phyloP scores from a whole-genome alignment of 306 rosid genomes.

The Cajanus cajan region DNA sequence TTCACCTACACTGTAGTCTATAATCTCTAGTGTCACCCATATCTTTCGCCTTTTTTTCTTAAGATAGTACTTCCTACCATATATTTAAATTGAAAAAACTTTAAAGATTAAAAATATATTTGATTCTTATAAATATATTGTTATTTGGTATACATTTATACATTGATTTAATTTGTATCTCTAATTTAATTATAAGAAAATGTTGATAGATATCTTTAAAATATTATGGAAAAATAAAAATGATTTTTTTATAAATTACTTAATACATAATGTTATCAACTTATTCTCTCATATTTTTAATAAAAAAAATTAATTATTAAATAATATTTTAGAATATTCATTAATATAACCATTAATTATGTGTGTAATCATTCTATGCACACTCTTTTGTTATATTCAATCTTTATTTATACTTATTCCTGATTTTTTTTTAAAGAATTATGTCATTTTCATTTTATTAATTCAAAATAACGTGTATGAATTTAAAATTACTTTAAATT shows the following conservation, averaged over 20 bases:
- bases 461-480: too few relatives aligned
- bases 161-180: not conserved
- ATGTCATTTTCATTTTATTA: too few relatives aligned
- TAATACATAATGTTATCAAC: not conserved
- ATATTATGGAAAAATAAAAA: not conserved
- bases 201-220: not conserved
- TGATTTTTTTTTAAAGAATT: too few relatives aligned
- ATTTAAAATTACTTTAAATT: too few relatives aligned
- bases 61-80: constrained; percentile 31
- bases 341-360: not conserved
- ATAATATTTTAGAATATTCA: not conserved
- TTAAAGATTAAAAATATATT: too few relatives aligned
- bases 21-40: constrained; percentile 40
- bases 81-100: too few relatives aligned
- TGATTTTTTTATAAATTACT: too few relatives aligned
- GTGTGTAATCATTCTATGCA: too few relatives aligned
- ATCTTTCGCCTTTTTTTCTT: constrained; percentile 36
- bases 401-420: too few relatives aligned
- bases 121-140: too few relatives aligned
- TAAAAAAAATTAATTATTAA: not conserved
- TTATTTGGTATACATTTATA: not conserved
- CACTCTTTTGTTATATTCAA: too few relatives aligned
- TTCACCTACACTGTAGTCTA: constrained; percentile 34
- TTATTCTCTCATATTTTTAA: not conserved
- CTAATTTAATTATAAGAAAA: not conserved